Percentiles rank a stretch among this genome's conserved stretches.
phyloP scores from a whole-genome alignment of 2,329 filamentous ascomycete species.

The Xylaria sp. region DNA sequence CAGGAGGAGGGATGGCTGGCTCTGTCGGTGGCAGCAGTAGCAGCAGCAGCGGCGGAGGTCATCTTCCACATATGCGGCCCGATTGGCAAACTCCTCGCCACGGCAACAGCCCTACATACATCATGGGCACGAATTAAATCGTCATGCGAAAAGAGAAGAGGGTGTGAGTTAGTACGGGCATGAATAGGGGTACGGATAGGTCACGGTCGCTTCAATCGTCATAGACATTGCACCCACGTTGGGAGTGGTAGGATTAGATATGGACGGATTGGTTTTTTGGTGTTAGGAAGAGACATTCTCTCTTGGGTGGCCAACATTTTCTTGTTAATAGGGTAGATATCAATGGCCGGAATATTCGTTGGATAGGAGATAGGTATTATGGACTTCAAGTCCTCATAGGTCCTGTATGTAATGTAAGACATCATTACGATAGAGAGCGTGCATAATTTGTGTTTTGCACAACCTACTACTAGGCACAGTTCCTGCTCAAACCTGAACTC shows the following conservation, averaged over 20 bases:
- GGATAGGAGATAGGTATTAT: conserved; percentile 8
- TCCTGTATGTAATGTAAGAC: conserved; percentile 2
- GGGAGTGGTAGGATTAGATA: background rate
- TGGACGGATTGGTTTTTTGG: background rate
- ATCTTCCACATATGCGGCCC: conserved; percentile 45
- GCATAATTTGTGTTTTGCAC: conserved; percentile 3
- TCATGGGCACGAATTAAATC: conserved; percentile 28
- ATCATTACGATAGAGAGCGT: conserved; percentile 5
- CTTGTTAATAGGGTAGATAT: background rate
- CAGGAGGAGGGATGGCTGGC: too few species aligned
- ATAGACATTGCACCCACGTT: background rate
- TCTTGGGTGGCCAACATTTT: background rate
- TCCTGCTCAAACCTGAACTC: background rate
- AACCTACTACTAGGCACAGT: background rate
- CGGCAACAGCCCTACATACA: conserved; percentile 44
- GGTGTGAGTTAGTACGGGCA: background rate
- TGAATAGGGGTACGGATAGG: conserved; percentile 4
- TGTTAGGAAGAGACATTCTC: background rate
- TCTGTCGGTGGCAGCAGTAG: too few species aligned
- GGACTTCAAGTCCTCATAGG: background rate
- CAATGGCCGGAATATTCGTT: background rate
- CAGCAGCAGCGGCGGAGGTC: too few species aligned
- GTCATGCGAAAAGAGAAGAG: background rate
- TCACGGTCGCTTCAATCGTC: background rate
- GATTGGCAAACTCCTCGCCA: conserved; percentile 55